phyloP scores from a whole-genome alignment of 139 green algal species.

The Klebsormidium nitens region DNA sequence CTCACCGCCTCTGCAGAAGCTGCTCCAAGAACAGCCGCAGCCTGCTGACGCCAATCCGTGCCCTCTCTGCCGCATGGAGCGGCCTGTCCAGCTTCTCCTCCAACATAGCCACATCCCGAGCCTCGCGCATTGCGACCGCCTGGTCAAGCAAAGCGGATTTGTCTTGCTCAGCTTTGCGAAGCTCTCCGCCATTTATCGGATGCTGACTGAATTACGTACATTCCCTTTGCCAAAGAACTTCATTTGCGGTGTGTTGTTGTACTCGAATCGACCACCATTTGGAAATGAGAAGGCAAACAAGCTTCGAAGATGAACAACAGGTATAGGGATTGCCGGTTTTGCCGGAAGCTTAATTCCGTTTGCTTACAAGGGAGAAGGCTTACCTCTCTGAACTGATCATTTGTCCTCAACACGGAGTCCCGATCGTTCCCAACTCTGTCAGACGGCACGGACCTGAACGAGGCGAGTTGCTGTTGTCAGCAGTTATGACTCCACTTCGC shows the following conservation, averaged over 20 bases:
- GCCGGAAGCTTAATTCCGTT: too few species aligned
- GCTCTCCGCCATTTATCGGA: too few species aligned
- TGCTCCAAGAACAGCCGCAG: slow-evolving; percentile 85
- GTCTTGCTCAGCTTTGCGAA: background rate
- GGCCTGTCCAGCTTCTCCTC: slow-evolving; percentile 65
- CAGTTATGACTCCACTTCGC: too few species aligned
- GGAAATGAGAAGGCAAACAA: too few species aligned
- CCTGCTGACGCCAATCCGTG: slow-evolving; percentile 69
- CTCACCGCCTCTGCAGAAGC: slow-evolving; percentile 83
- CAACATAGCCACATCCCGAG: slow-evolving; percentile 57
- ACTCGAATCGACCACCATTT: too few species aligned
- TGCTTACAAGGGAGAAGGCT: too few species aligned
- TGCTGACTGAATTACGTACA: too few species aligned
- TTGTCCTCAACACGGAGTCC: slow-evolving; percentile 74
- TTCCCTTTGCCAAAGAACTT: too few species aligned
- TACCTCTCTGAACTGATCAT: slow-evolving; percentile 80
- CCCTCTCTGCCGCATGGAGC: slow-evolving; percentile 52
- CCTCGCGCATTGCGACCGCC: slow-evolving; percentile 69
- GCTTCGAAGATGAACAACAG: too few species aligned
- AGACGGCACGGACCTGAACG: slow-evolving; percentile 73
- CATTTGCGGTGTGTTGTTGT: too few species aligned
- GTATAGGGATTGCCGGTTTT: too few species aligned
- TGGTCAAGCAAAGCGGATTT: too few species aligned
- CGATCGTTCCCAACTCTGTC: slow-evolving; percentile 71
- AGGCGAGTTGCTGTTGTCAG: background rate